Evolutionary conservation across 129 eudicot species (phyloP).

Genomic region (Sambucus nigra): DNA sequence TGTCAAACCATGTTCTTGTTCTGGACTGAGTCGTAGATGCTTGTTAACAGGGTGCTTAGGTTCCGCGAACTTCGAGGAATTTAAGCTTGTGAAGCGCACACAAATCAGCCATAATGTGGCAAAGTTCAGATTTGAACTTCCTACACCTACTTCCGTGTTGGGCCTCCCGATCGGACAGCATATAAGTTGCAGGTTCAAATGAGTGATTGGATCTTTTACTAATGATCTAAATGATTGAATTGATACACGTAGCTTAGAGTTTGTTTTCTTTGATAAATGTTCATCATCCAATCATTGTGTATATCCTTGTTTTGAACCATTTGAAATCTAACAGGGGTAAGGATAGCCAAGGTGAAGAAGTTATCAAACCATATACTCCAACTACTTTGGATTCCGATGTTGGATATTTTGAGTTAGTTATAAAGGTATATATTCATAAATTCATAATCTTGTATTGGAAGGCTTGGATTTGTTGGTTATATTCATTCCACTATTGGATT

Average conservation of each 20-base stretch:
- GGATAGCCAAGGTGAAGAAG: slow-evolving; percentile 93
- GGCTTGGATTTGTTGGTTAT: not conserved
- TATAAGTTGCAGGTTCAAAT: slow-evolving; percentile 79
- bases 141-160: slow-evolving; percentile 79
- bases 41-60: slow-evolving; percentile 47
- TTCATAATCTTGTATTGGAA: not conserved
- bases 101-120: slow-evolving; percentile 93
- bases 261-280: not conserved
- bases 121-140: slow-evolving; percentile 87
- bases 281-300: not conserved
- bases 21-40: not conserved
- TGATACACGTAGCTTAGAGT: not conserved
- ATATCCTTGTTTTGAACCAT: not conserved
- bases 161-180: slow-evolving; percentile 98
- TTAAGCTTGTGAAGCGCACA: slow-evolving; percentile 82
- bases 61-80: slow-evolving; percentile 61
- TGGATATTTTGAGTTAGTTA: slow-evolving; percentile 89
- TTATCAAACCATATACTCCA: slow-evolving; percentile 89
- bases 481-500: not conserved
- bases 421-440: slow-evolving; percentile 42
- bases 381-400: slow-evolving; percentile 88
- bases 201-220: not conserved
- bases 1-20: not conserved
- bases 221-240: not conserved
- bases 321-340: slow-evolving; percentile 46